Evolutionary conservation across 2,329 filamentous ascomycete genomes (phyloP), one percentile per base, ranked within the genome.

Genomic region (Colletotrichum sansevieriae): DNA sequence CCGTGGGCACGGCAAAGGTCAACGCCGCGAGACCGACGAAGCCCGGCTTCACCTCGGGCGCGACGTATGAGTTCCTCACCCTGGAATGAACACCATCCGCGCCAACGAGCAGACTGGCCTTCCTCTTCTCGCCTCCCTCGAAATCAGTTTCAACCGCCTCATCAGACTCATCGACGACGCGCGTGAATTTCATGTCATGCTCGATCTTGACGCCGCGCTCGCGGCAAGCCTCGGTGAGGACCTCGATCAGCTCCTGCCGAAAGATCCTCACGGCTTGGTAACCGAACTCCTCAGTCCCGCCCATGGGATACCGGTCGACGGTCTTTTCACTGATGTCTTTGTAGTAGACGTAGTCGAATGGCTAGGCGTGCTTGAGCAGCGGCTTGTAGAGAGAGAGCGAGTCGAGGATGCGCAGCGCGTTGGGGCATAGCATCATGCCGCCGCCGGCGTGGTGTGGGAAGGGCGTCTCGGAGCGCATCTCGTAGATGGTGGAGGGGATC

Each of bases 1-100:
- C 71, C 0, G 75, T 80, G 0, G 81, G 80, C 3, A 79, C 72
- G 0, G 76, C 75, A 10, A 76, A 75, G 2, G 76, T 77, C 22
- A 85, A 76, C 9, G 78, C 81, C 11, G 78, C 75, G 75, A 84
- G 82, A 41, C 84, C 84, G 1, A 82, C 84, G 72, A 87, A 90
- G 1, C 76, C 79, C 1, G 88, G 84, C 39, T 81, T 74, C 1
- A 85, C 71, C 0, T 82, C 79, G 0, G 86, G 84, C 52, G 84
- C 80, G 0, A 90, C 76, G 47, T 87, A 83, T 3, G 77, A 79
- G 3, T 37, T 57, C 25, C 87, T 81, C 0, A 90, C 84, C 0
- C 77, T 79, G 0, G 87, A 89, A 73, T 90, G 85, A 57, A 90
- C 90, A 1, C 88, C 88, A 66, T 90, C 88, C 0, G 86, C 85